Percentiles rank a stretch among this genome's conserved stretches.
Conservation (phyloP, 345 rosid species). For the Psidium friedrichsthalianum region DNA sequence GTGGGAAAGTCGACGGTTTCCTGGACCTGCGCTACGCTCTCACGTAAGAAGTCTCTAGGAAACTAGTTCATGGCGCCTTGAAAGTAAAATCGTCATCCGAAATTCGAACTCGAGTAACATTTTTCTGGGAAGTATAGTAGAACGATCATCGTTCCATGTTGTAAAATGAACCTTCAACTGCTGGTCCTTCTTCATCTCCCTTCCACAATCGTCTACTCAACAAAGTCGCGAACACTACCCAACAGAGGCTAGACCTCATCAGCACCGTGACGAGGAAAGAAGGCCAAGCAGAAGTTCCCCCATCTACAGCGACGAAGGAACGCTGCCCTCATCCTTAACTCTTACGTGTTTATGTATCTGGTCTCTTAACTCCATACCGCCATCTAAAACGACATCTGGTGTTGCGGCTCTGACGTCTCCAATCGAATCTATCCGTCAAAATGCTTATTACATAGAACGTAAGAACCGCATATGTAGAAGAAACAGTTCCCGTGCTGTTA, state of each 20-base stretch:
- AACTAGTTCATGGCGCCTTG: background rate
- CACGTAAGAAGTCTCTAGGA: background rate
- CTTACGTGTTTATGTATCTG: background rate
- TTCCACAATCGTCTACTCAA: background rate
- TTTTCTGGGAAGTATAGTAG: background rate
- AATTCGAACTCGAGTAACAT: background rate
- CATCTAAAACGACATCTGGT: background rate
- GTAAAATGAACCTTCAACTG: background rate
- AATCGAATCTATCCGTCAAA: background rate
- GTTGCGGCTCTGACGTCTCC: background rate
- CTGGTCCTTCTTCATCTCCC: background rate
- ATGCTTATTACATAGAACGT: background rate
- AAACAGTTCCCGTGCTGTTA: background rate
- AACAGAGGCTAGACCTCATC: background rate
- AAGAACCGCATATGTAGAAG: background rate
- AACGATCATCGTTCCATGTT: background rate
- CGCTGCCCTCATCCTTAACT: background rate
- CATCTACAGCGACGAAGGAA: background rate
- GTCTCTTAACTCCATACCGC: background rate
- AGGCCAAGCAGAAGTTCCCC: background rate
- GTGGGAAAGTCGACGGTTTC: background rate
- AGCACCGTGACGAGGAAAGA: background rate
- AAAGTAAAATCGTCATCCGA: background rate
- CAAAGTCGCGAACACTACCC: background rate
- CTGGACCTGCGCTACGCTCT: background rate